Evolutionary conservation across 345 rosid genomes (phyloP), one percentile per base, ranked within the genome.

Genomic region (Aegle marmelos): DNA sequence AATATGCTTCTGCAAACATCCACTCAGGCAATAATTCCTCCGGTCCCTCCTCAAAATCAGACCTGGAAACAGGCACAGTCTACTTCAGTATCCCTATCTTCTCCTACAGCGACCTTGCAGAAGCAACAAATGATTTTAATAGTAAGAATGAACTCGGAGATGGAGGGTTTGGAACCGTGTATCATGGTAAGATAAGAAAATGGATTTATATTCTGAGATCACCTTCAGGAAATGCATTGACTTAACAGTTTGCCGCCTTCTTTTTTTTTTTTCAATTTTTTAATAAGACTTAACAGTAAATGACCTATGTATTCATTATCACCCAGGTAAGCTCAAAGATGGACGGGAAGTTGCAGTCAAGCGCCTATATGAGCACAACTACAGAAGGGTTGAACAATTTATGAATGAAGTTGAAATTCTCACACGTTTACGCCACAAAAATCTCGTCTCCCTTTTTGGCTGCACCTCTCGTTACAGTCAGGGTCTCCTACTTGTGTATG

Each of bases 301-400:
- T 76, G 10, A 9, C 24, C 22, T 28, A 25, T 13, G 25, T 57
- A 54, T 21, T 68, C 11, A 58, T 21, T 48, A 22, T 78, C 7
- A 74, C 72, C 75, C 78, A 91, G 95, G 92, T 22, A 90, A 86
- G 78, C 87, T 90, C 36, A 83, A 64, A 64, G 92, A 91, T 69
- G 96, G 93, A 36, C 77, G 92, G 34, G 93, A 90, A 82, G 96
- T 90, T 70, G 94, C 94, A 27, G 89, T 91, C 74, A 91, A 91
- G 85, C 87, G 94, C 54, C 85, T 91, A 8, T 85, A 86, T 17
- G 88, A 91, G 79, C 89, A 81, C 80, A 91, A 89, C 68, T 79
- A 72, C 73, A 85, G 85, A 76, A 74, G 82, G 39, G 80, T 83
- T 36, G 78, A 86, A 76, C 92, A 87, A 72, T 91, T 91, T 86